Conservation (phyloP, 2,329 filamentous ascomycete genomes). For the Truncatella angustata region DNA sequence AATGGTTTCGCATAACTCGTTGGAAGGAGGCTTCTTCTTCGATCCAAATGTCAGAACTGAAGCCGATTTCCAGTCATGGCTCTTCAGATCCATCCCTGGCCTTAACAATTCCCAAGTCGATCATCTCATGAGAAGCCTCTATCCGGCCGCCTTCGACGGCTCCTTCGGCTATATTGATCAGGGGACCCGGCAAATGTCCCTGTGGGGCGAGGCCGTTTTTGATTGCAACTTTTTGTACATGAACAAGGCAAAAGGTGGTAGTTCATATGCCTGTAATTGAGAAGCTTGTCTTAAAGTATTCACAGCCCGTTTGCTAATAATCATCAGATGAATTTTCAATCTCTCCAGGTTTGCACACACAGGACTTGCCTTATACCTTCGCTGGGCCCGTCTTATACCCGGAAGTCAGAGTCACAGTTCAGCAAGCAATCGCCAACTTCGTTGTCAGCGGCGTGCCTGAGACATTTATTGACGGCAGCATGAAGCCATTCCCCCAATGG, state of each 20-base stretch:
- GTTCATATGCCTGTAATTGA: neutral
- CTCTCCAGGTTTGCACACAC: neutral
- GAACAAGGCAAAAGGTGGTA: neutral
- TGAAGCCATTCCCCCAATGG: neutral
- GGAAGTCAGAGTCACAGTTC: neutral
- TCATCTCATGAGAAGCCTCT: neutral
- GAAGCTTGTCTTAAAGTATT: too few species aligned
- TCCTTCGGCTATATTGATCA: slow-evolving; percentile 1
- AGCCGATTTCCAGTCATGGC: neutral
- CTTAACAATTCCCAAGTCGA: neutral
- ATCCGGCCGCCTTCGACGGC: neutral
- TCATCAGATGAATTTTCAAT: neutral
- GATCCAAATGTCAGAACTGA: neutral
- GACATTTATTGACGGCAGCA: neutral
- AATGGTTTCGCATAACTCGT: neutral
- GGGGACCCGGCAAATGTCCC: neutral
- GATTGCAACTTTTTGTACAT: neutral
- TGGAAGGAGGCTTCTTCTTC: neutral
- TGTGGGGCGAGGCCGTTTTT: neutral
- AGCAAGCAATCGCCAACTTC: neutral
- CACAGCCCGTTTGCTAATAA: neutral
- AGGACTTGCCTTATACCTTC: neutral
- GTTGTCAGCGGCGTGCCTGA: neutral
- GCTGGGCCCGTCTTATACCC: neutral
- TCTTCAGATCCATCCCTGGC: neutral